Percentiles rank a stretch among this genome's conserved stretches.
Evolutionary conservation across 2,329 filamentous ascomycete genomes (phyloP).

Genomic region (Sclerotinia spermophila): DNA sequence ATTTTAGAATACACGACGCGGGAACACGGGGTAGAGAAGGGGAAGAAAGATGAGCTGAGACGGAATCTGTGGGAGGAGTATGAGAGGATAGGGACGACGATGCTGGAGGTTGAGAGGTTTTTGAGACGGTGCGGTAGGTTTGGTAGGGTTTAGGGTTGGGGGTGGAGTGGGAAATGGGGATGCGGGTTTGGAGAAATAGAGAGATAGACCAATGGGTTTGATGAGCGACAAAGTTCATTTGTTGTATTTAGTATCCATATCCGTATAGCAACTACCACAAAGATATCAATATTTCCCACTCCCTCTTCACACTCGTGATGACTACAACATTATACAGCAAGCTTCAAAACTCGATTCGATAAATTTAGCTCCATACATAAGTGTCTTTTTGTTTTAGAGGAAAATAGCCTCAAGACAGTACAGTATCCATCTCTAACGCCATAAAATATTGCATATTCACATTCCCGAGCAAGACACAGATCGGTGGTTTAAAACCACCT

Average conservation of each 20-base stretch:
- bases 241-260: neutral
- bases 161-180: neutral
- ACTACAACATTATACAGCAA: neutral
- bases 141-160: neutral
- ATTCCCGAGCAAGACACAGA: neutral
- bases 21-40: neutral
- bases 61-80: neutral
- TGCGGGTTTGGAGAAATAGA: neutral
- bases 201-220: neutral
- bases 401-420: too few relatives aligned
- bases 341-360: too few relatives aligned
- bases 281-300: neutral
- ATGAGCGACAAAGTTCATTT: accelerated
- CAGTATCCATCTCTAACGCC: neutral
- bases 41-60: neutral
- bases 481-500: too few relatives aligned
- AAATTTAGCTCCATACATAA: too few relatives aligned
- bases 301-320: neutral
- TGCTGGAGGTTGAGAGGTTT: neutral
- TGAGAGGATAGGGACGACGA: neutral
- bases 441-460: neutral
- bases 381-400: too few relatives aligned
- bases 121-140: neutral
- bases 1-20: neutral
- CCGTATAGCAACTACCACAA: neutral